Percentiles rank a stretch among this genome's conserved stretches.
Evolutionary conservation across 192 early-diverging fungal genomes (phyloP).

Genomic region (Coemansia sp.): DNA sequence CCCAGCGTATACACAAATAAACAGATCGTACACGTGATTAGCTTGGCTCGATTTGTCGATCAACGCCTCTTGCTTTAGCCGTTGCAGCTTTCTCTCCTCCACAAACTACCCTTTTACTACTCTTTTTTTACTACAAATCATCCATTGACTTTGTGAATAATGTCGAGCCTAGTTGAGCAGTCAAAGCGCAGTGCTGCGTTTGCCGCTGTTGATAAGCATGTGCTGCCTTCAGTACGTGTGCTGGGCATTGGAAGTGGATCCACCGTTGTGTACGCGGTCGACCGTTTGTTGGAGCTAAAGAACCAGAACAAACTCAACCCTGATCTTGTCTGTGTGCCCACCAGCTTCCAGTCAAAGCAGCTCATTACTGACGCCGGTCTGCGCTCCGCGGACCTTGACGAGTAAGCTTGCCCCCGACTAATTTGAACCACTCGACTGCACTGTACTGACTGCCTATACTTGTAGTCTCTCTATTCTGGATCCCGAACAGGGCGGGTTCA

Average conservation of each 20-base stretch:
- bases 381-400: slow-evolving; percentile 71
- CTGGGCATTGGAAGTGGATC: slow-evolving; percentile 88
- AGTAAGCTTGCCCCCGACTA: slow-evolving; percentile 53
- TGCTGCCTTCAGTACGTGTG: slow-evolving; percentile 64
- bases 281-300: slow-evolving; percentile 72
- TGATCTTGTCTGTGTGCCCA: slow-evolving; percentile 83
- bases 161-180: slow-evolving; percentile 57
- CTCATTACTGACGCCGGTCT: slow-evolving; percentile 82
- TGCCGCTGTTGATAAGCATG: slow-evolving; percentile 86
- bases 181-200: slow-evolving; percentile 87
- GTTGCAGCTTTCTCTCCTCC: background rate
- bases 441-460: too few relatives aligned
- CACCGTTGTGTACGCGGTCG: slow-evolving; percentile 85
- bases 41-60: background rate
- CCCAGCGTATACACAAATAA: background rate
- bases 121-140: background rate
- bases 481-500: slow-evolving; percentile 11
- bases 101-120: background rate
- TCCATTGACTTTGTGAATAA: slow-evolving; percentile 13
- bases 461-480: slow-evolving; percentile 65
- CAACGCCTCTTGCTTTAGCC: background rate
- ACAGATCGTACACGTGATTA: background rate
- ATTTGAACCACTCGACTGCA: background rate
- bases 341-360: slow-evolving; percentile 87
- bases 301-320: slow-evolving; percentile 56